Evolutionary conservation across 768 basidiomycete species (phyloP), one percentile per base, ranked within the genome.

Genomic region (Boletus edulis): DNA sequence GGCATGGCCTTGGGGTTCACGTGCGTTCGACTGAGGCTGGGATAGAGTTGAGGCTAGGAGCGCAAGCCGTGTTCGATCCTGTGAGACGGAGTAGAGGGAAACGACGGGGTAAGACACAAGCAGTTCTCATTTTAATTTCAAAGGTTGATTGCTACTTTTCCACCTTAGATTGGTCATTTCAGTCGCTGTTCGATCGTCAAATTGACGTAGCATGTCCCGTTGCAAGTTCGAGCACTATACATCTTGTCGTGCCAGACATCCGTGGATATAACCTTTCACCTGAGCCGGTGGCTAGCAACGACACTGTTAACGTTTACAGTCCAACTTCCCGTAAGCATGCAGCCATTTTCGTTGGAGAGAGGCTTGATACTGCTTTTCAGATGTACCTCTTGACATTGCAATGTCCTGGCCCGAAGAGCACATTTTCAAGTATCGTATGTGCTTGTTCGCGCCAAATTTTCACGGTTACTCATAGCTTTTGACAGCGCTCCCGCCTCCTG

Each of bases 1-100:
- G 92, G 90, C 93, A 96, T 64, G 89, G 91, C 1, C 82, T 98
- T 66, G 82, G 86, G 10, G 75, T 96, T 1, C 87, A 93, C 67
- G 89, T 92, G 3, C 69, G 79, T 22, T 91, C 85, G 76, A 76
- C 75, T 20, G 74, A 77, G 41, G 70, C 68, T 34, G 86, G 83
- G 15, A 76, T 93, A 20, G 82, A 88, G 66, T 78, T 91, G 35
- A 74, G 77, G 56, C 70, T 95, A 49, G 79, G 78, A 3, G 84
- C 87, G 55, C 92, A 94, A 65, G 81, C 85, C 15, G 87, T 98
- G 6, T 79, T 84, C 14, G 86, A 98, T 67, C 87, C 94, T 15
- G 74, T 94, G 27, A 80, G 90, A 35, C 65, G 65, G 22, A 76
- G 79, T 27, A 62, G 62, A n/a, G 74, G 73, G 18, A 75, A 69